A percentile compares a stretch with the other conserved stretches of the same genome.
These are phyloP conservation scores for Phaeosphaeria sp. DNA, from an alignment of 2,329 filamentous ascomycete species.

Conservation along the genomic window DNA sequence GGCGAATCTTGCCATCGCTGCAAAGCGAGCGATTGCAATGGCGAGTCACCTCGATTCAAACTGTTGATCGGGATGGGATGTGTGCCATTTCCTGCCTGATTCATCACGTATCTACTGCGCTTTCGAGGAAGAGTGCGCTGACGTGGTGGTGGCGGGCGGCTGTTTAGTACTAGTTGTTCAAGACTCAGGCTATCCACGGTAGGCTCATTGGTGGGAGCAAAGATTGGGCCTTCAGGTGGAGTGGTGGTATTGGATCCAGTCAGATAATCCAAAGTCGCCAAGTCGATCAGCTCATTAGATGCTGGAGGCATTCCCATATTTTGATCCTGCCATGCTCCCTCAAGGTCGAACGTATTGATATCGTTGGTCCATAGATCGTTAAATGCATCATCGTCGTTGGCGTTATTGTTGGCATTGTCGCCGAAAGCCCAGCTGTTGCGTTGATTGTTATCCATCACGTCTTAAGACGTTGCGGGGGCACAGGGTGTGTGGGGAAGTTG, in stretches of 20 bases:
- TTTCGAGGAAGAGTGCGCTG: constrained; percentile 23
- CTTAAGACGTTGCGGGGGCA: background rate
- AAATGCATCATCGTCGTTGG: background rate
- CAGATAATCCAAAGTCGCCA: background rate
- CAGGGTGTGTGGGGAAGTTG: background rate
- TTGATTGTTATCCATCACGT: background rate
- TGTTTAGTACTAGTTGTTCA: background rate
- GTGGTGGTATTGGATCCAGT: background rate
- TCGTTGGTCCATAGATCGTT: background rate
- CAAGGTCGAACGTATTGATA: background rate
- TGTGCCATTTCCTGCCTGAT: constrained; percentile 9
- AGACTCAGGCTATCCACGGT: background rate
- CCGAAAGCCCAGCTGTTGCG: background rate
- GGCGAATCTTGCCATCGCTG: constrained; percentile 72
- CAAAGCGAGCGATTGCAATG: constrained; percentile 50
- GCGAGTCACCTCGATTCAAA: background rate
- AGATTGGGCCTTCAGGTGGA: background rate
- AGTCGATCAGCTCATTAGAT: background rate
- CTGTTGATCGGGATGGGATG: constrained; percentile 17
- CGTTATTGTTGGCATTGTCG: background rate
- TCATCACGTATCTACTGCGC: constrained; percentile 23
- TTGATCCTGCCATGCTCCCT: background rate
- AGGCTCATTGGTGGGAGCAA: background rate
- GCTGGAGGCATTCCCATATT: background rate
- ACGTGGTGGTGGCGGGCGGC: background rate